A percentile compares a stretch with the other conserved stretches of the same genome.
These are phyloP conservation scores for Tylopilus sp. DNA, from an alignment of 768 basidiomycete species.

Conservation along the genomic window DNA sequence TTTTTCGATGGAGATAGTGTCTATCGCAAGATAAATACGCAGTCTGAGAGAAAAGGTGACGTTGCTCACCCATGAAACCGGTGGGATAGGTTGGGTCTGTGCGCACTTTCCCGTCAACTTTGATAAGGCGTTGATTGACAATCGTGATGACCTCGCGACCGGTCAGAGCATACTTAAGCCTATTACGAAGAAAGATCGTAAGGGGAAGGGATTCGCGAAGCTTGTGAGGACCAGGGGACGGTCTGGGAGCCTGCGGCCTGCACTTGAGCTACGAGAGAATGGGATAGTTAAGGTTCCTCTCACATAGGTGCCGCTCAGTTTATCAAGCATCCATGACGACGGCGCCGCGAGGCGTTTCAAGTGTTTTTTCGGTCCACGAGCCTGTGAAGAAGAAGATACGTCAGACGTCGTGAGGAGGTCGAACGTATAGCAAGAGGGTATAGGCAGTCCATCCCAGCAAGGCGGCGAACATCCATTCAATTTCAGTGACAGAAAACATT, in stretches of 20 bases:
- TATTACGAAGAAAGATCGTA: constrained; percentile 96
- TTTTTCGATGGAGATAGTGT: constrained; percentile 96
- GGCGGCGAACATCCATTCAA: constrained; percentile 28
- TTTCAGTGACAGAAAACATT: background rate
- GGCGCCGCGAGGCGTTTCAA: constrained; percentile 97
- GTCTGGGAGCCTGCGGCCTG: constrained; percentile 78
- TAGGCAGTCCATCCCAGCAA: constrained; percentile 19
- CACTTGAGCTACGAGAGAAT: constrained; percentile 6
- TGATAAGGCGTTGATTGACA: constrained; percentile 93
- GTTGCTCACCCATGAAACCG: constrained; percentile 89
- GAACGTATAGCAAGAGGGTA: background rate
- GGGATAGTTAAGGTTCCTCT: constrained; percentile 32
- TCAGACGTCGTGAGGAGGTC: constrained; percentile 13
- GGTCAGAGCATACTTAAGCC: constrained; percentile 98
- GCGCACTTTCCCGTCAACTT: constrained; percentile 98
- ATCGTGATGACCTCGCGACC: constrained; percentile 95
- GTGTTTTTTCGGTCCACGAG: constrained; percentile 98
- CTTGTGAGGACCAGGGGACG: constrained; percentile 98
- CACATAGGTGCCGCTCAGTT: constrained; percentile 93
- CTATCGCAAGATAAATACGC: constrained; percentile 37
- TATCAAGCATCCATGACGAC: constrained; percentile 99
- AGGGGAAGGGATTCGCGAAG: constrained; percentile 97
- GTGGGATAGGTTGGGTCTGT: constrained; percentile 96
- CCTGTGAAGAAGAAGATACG: constrained; percentile 45
- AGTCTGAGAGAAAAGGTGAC: background rate